Percentiles rank a stretch among this genome's conserved stretches.
Evolutionary conservation across 1,284 basidiomycete genomes (phyloP).

Genomic region (Sporisorium scitamineum): DNA sequence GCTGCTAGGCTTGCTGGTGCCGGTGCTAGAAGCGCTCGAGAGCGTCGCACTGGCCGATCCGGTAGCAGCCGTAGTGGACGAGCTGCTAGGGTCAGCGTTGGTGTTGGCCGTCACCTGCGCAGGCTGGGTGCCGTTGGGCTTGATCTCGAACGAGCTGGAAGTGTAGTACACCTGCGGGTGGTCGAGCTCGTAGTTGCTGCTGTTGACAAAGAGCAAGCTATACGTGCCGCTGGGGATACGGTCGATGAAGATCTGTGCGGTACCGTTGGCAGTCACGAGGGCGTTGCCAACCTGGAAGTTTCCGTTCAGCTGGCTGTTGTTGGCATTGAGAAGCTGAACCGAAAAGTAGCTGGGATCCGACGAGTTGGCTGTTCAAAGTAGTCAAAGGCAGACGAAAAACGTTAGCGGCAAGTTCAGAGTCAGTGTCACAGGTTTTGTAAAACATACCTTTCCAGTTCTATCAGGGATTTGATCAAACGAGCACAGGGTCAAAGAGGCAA

Average conservation of each 20-base stretch:
- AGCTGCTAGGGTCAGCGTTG: slow-evolving; percentile 42
- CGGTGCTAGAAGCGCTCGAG: slow-evolving; percentile 17
- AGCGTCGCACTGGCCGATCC: slow-evolving; percentile 39
- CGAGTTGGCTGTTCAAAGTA: slow-evolving; percentile 40
- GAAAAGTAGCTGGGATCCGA: slow-evolving; percentile 47
- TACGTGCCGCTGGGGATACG: slow-evolving; percentile 51
- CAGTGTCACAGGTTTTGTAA: not conserved
- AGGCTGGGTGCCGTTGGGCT: slow-evolving; percentile 52
- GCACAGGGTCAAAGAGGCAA: not conserved
- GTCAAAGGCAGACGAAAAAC: not conserved
- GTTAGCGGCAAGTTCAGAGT: not conserved
- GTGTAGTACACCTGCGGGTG: slow-evolving; percentile 51
- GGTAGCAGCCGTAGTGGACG: slow-evolving; percentile 33
- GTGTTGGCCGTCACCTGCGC: slow-evolving; percentile 51
- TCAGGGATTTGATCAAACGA: not conserved
- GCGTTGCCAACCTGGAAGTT: slow-evolving; percentile 61
- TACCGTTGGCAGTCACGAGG: slow-evolving; percentile 45
- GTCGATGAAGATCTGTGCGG: slow-evolving; percentile 53
- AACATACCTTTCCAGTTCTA: slow-evolving; percentile 48
- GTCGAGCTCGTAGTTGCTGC: slow-evolving; percentile 56
- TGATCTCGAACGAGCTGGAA: slow-evolving; percentile 43
- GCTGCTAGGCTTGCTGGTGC: slow-evolving; percentile 2
- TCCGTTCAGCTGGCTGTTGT: slow-evolving; percentile 51
- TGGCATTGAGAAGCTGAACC: slow-evolving; percentile 52
- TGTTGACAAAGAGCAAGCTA: slow-evolving; percentile 54